These are phyloP conservation scores for Lentinula boryana DNA, from an alignment of 768 basidiomycete species.

Conservation along the genomic window DNA sequence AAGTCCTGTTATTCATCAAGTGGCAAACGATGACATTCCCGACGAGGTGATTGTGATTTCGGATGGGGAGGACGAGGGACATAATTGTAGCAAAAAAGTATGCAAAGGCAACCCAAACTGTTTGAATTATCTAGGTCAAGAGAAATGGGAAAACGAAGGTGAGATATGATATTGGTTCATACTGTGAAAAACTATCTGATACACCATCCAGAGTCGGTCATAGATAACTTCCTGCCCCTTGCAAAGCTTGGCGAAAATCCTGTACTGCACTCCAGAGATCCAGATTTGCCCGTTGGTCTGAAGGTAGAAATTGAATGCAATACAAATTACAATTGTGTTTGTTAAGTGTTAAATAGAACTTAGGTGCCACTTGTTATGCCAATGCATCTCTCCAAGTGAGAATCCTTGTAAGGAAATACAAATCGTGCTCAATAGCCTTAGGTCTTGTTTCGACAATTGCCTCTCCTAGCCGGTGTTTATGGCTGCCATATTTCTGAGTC, in stretches of 20 bases:
- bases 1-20: slow-evolving; percentile 9
- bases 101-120: slow-evolving; percentile 83
- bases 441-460: slow-evolving; percentile 89
- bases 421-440: slow-evolving; percentile 20
- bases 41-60: slow-evolving; percentile 67
- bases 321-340: not conserved
- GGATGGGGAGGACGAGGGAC: slow-evolving; percentile 62
- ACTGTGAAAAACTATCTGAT: not conserved
- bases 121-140: slow-evolving; percentile 82
- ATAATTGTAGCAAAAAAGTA: slow-evolving; percentile 47
- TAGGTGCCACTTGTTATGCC: slow-evolving; percentile 96
- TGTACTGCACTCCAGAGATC: slow-evolving; percentile 37
- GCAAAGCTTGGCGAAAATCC: slow-evolving; percentile 55
- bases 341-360: slow-evolving; percentile 51
- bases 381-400: slow-evolving; percentile 88
- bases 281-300: slow-evolving; percentile 66
- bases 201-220: slow-evolving; percentile 16
- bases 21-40: slow-evolving; percentile 35
- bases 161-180: slow-evolving; percentile 11
- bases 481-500: slow-evolving; percentile 55
- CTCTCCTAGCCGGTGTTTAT: slow-evolving; percentile 82
- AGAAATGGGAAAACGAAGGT: slow-evolving; percentile 76
- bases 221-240: slow-evolving; percentile 44
- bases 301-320: slow-evolving; percentile 38
- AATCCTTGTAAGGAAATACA: not conserved